These are phyloP conservation scores for Capsicum rhomboideum DNA, from an alignment of 257 asterid genomes.

Conservation along the genomic window DNA sequence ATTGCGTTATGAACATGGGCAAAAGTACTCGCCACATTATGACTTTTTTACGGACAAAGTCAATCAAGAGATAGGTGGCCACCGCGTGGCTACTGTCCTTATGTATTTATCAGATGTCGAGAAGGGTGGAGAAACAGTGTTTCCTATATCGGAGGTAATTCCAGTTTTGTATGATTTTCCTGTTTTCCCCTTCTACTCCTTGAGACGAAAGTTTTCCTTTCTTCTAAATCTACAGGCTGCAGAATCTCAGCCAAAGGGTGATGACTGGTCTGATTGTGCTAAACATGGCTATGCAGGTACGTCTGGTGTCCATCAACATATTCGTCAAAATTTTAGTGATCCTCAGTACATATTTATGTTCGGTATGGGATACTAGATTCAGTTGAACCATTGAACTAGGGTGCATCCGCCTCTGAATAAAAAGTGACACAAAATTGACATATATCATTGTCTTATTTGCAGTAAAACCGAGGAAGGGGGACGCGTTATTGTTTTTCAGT, in stretches of 20 bases:
- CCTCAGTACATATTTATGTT: not conserved
- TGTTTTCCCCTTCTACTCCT: not conserved
- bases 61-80: conserved; percentile 78
- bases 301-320: not conserved
- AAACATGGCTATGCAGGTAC: conserved; percentile 77
- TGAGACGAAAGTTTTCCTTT: not conserved
- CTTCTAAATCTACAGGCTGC: conserved; percentile 26
- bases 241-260: conserved; percentile 50
- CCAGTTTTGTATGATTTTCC: not conserved
- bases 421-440: not conserved
- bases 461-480: conserved; percentile 81
- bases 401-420: not conserved
- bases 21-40: conserved; percentile 84
- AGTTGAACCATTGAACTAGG: not conserved
- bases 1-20: conserved; percentile 76
- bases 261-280: conserved; percentile 83
- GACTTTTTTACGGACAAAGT: conserved; percentile 67
- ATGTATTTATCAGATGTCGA: conserved; percentile 70
- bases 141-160: conserved; percentile 60
- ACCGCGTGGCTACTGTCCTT: conserved; percentile 86
- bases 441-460: conserved; percentile 7
- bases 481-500: conserved; percentile 79
- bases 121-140: conserved; percentile 85
- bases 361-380: not conserved
- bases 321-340: not conserved